Base-by-base conservation (phyloP, 352 stramenopile genomes). In the Pythium monospermum region DNA sequence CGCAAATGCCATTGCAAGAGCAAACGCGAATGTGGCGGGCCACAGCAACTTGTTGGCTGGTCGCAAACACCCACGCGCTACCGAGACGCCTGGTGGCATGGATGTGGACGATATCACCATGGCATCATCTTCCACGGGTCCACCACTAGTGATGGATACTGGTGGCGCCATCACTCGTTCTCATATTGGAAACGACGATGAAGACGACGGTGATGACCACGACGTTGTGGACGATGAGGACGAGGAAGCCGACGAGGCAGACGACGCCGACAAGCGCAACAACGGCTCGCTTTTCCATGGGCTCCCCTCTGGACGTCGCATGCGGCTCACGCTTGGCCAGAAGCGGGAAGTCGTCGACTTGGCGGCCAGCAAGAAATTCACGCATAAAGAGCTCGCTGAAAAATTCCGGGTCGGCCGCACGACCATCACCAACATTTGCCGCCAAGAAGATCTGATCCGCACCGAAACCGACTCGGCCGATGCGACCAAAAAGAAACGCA, bases 281-380 rank as follows among this genome's bases (percentile, higher is more conserved):
- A 61, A 46, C 50, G 41, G 33, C n/a, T n/a, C n/a, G n/a, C n/a
- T n/a, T n/a, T n/a, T n/a, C n/a, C n/a, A n/a, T 8, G 61, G 59
- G 42, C 64, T 54, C 8, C 45, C 59, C 2, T 37, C 58, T 0
- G 66, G 69, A 8, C 60, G 76, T 8, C 79, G 82, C 44, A 85
- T 88, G 74, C 79, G 82, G 1, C 64, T 93, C 30, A 91, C 80
- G 36, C 74, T 93, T 3, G 83, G 83, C 1, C 83, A 91, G 59
- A 93, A 91, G 64, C 83, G 83, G n/a, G 77, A 91, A 53, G 79
- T 93, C 31, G 73, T 93, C 43, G 83, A 93, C 57, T 52, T 93
- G 18, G 83, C 77, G 4, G 76, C 77, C 7, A 91, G 83, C 57
- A 88, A 91, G 59, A 87, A 90, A 52, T 93, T 91, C 53, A 93